phyloP scores from a whole-genome alignment of 202 grass and related monocot species.

The Digitaria exilis region DNA sequence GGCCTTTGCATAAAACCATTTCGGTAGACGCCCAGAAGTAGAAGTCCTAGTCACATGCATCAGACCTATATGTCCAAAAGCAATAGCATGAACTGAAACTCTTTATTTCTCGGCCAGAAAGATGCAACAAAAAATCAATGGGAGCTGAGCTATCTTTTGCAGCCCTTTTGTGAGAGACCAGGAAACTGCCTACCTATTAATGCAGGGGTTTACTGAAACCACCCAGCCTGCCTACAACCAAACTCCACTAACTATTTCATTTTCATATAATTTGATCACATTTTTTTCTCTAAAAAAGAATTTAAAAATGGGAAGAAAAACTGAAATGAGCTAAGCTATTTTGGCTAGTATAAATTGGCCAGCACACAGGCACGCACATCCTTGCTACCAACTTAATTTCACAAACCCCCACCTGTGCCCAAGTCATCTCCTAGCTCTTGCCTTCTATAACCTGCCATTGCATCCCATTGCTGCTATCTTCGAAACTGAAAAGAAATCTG shows the following conservation, averaged over 20 bases:
- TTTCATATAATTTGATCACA: neutral
- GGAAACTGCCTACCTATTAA: constrained; percentile 24
- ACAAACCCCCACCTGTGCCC: neutral
- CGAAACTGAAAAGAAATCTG: neutral
- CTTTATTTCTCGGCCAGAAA: constrained; percentile 41
- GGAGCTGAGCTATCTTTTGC: neutral
- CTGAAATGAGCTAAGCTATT: neutral
- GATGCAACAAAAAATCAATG: constrained; percentile 9
- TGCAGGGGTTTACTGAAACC: constrained; percentile 13
- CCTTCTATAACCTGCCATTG: neutral
- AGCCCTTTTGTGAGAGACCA: neutral
- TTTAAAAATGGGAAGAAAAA: neutral
- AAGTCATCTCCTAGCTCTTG: neutral
- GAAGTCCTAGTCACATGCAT: constrained; percentile 37
- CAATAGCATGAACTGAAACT: neutral
- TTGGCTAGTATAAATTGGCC: constrained; percentile 34
- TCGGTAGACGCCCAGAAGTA: constrained; percentile 29
- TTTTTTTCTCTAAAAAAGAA: constrained; percentile 1
- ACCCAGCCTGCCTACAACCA: constrained; percentile 10
- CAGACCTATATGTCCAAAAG: neutral
- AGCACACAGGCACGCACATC: neutral
- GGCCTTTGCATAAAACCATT: constrained; percentile 28
- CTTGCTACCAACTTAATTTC: neutral
- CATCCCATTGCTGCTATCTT: neutral
- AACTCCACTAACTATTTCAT: constrained; percentile 19